Evolutionary conservation across 257 asterid genomes (phyloP).

Genomic region (Eustoma russellianum): DNA sequence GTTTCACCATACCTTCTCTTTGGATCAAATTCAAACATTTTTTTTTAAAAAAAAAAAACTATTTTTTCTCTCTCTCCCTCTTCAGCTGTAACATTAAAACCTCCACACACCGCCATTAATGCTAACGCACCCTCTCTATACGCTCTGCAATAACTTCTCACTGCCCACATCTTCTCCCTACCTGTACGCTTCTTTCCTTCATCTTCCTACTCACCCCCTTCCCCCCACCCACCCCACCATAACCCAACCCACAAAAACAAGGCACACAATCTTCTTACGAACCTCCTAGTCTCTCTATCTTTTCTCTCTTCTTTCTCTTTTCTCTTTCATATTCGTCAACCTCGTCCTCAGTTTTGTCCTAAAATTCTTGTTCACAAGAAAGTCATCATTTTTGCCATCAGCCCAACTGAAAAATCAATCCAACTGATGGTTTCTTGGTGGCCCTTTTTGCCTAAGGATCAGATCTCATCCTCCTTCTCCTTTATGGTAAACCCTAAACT

Average conservation of each 20-base stretch:
- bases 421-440: neutral
- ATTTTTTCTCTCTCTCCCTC: constrained; percentile 28
- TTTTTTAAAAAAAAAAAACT: constrained; percentile 4
- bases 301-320: neutral
- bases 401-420: constrained; percentile 14
- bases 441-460: constrained; percentile 7
- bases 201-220: neutral
- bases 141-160: constrained; percentile 66
- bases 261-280: neutral
- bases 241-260: no score
- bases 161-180: constrained; percentile 39
- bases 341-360: constrained; percentile 25
- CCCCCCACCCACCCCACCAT: no score
- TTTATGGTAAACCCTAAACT: constrained; percentile 11
- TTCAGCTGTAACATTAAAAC: constrained; percentile 34
- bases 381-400: constrained; percentile 11
- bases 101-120: constrained; percentile 24
- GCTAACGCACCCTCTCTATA: constrained; percentile 69
- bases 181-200: neutral
- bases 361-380: constrained; percentile 75
- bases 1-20: constrained; percentile 13
- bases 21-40: constrained; percentile 30
- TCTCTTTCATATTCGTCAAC: no score
- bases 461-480: constrained; percentile 32
- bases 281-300: neutral